Evolutionary conservation across 805 yeast species (phyloP).

Genomic region (Wickerhamiella australiensis): DNA sequence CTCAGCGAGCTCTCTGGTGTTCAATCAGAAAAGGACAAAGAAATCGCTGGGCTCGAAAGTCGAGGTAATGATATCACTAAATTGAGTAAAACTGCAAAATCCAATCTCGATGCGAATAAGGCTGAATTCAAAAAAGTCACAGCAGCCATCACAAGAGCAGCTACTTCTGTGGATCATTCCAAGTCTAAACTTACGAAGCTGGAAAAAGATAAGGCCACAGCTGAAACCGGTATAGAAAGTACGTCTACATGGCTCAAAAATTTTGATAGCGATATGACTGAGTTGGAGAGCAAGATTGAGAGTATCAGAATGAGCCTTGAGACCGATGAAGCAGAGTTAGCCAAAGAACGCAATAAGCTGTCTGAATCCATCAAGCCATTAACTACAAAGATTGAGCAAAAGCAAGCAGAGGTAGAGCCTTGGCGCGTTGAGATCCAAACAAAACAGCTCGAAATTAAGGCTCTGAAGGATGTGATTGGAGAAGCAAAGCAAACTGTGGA

Average conservation of each 20-base stretch:
- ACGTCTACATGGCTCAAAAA: constrained; percentile 29
- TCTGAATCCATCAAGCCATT: constrained; percentile 62
- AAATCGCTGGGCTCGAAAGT: not conserved
- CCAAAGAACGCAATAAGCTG: constrained; percentile 50
- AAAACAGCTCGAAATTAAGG: constrained; percentile 50
- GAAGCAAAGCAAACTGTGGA: constrained; percentile 37
- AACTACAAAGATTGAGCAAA: constrained; percentile 48
- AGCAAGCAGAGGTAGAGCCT: constrained; percentile 65
- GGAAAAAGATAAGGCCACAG: constrained; percentile 40
- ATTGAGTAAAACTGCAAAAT: not conserved
- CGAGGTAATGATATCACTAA: not conserved
- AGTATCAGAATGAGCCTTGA: constrained; percentile 11
- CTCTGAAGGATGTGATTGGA: constrained; percentile 55
- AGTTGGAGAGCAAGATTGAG: constrained; percentile 35
- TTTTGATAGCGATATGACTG: constrained; percentile 35
- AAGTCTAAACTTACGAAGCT: constrained; percentile 36
- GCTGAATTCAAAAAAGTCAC: not conserved
- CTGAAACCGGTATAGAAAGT: constrained; percentile 37
- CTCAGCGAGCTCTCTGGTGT: not conserved
- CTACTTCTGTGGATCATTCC: constrained; percentile 13
- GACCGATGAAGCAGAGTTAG: constrained; percentile 45
- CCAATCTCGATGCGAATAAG: not conserved
- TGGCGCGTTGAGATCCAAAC: constrained; percentile 61
- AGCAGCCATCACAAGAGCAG: constrained; percentile 11
- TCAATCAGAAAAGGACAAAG: not conserved